Conservation (phyloP, 1,139 yeast genomes). For the Suhomyces guaymorum region DNA sequence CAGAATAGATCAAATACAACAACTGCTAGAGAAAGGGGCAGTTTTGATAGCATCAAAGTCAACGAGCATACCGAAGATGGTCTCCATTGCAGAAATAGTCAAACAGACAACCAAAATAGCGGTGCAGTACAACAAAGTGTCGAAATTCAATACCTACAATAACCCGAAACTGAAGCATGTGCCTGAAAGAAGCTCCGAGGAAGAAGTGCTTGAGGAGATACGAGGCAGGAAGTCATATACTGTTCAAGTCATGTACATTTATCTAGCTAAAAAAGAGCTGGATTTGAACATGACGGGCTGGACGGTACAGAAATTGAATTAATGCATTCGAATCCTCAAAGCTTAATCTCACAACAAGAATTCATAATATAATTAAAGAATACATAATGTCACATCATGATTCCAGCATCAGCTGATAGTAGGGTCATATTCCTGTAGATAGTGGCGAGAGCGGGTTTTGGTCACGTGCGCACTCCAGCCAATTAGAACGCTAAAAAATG, state of each 20-base stretch:
- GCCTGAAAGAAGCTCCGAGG: not conserved
- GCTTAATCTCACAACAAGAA: too few relatives aligned
- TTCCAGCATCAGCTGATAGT: slow-evolving; percentile 2
- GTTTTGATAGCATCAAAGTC: slow-evolving; percentile 22
- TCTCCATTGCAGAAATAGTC: slow-evolving; percentile 31
- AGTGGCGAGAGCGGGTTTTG: slow-evolving; percentile 1
- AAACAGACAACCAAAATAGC: slow-evolving; percentile 15
- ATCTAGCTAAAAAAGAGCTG: slow-evolving; percentile 15
- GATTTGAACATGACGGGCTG: slow-evolving; percentile 14
- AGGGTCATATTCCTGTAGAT: slow-evolving; percentile 3
- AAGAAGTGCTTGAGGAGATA: slow-evolving; percentile 12
- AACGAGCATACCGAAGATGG: slow-evolving; percentile 25
- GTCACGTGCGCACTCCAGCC: slow-evolving; percentile 14
- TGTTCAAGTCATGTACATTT: slow-evolving; percentile 24
- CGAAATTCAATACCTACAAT: slow-evolving; percentile 10
- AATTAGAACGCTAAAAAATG: slow-evolving; percentile 13
- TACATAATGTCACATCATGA: too few relatives aligned
- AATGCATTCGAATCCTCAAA: too few relatives aligned
- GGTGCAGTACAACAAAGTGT: slow-evolving; percentile 18
- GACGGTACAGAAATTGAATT: slow-evolving; percentile 9
- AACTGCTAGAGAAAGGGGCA: slow-evolving; percentile 9
- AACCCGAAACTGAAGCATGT: slow-evolving; percentile 11
- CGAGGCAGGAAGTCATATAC: slow-evolving; percentile 21
- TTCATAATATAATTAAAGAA: too few relatives aligned
- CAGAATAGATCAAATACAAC: slow-evolving; percentile 20